Evolutionary conservation across 495 filamentous ascomycete genomes (phyloP).

Genomic region (Wilcoxina mikolae): DNA sequence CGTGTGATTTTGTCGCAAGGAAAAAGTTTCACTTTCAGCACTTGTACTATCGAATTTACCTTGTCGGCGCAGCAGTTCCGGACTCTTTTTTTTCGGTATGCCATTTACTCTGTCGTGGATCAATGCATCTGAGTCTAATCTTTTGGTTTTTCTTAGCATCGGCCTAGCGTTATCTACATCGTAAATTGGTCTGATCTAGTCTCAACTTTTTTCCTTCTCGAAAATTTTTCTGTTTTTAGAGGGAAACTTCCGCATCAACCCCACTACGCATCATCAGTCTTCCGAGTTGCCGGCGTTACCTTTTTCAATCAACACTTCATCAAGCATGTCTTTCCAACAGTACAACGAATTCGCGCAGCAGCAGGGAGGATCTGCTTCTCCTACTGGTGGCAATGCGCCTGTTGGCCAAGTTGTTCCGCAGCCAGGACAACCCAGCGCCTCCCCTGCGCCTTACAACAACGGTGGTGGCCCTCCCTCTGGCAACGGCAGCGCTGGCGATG

Average conservation of each 20-base stretch:
- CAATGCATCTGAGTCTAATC: constrained; percentile 1
- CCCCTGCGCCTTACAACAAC: constrained; percentile 37
- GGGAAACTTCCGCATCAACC: constrained; percentile 18
- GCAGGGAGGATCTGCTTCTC: constrained; percentile 36
- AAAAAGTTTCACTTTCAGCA: neutral
- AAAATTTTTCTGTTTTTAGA: constrained; percentile 13
- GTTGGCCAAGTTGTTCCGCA: constrained; percentile 39
- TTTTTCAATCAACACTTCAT: constrained; percentile 18
- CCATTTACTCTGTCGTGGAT: neutral
- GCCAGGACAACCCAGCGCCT: constrained; percentile 35
- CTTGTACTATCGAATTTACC: neutral
- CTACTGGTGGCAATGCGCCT: constrained; percentile 37
- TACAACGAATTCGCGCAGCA: constrained; percentile 39
- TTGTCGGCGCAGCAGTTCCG: neutral
- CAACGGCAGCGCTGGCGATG: constrained; percentile 36
- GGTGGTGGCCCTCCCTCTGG: constrained; percentile 39
- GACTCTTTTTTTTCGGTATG: neutral
- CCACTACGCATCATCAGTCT: constrained; percentile 11
- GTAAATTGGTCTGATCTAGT: constrained; percentile 4
- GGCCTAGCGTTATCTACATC: constrained; percentile 7
- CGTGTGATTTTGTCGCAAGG: neutral
- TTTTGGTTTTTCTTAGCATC: constrained; percentile 1
- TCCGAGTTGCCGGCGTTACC: neutral
- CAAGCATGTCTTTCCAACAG: constrained; percentile 42
- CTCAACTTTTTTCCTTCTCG: constrained; percentile 13